Evolutionary conservation across 1,139 yeast genomes (phyloP).

Genomic region (Taphrina flavorubra): DNA sequence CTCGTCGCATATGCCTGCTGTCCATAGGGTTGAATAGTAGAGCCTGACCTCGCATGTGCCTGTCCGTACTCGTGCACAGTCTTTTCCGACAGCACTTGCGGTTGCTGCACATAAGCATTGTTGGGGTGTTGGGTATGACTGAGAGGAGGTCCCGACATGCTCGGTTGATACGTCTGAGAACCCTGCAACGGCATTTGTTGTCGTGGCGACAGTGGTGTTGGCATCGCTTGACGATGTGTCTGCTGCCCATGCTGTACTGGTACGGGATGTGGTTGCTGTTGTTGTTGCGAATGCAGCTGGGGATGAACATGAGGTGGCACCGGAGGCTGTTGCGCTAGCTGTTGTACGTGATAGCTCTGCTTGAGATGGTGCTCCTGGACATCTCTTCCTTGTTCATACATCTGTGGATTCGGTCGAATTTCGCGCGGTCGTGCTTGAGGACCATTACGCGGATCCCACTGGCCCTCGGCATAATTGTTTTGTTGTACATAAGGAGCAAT

Average conservation of each 20-base stretch:
- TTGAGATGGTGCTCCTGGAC: constrained; percentile 10
- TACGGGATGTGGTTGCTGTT: constrained; percentile 1
- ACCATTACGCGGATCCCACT: constrained; percentile 26
- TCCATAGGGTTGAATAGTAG: constrained; percentile 8
- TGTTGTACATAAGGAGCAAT: background rate
- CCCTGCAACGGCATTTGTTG: constrained; percentile 6
- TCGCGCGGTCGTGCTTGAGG: constrained; percentile 17
- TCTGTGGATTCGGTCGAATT: constrained; percentile 17
- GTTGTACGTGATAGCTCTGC: constrained; percentile 1
- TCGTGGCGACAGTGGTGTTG: constrained; percentile 2
- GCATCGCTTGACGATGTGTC: background rate
- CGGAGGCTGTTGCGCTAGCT: constrained; percentile 6
- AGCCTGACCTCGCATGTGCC: constrained; percentile 11
- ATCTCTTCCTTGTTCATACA: constrained; percentile 10
- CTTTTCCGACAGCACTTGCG: background rate
- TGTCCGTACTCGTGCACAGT: background rate
- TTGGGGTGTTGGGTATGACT: background rate
- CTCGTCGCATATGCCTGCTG: background rate
- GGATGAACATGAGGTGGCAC: background rate
- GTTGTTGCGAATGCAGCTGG: background rate
- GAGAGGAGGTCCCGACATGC: background rate
- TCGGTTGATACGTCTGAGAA: background rate
- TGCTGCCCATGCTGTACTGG: background rate
- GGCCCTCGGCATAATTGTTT: background rate
- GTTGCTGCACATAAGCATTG: background rate